Base-by-base conservation (phyloP, 768 basidiomycete species). In the Podaxis sp. region DNA sequence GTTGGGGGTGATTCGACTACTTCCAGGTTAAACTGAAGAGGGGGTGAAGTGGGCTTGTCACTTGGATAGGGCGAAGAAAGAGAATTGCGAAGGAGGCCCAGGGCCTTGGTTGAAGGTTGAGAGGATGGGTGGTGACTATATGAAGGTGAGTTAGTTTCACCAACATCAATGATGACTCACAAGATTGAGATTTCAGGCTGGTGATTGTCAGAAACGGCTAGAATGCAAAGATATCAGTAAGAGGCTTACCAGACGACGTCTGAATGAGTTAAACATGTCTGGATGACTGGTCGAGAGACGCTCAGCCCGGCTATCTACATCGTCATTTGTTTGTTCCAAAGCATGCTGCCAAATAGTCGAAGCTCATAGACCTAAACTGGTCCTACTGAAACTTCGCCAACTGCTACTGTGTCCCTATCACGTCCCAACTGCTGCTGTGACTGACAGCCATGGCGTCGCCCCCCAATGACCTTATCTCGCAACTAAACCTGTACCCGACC, bases 11-110 rank as follows among this genome's bases (percentile, higher is more conserved):
- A 79, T 69, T 91, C 89, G 49, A 93, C 76, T 26, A 93, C 85
- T 59, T 90, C 86, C 19, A 93, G 83, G 61, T 88, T 80, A 76
- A 90, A 93, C 12, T 82, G 73, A 15, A 93, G 82, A 0, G 91
- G 87, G 2, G 78, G 71, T 0, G 78, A 78, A 3, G 74, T 68
- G 0, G 79, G 67, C 17, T 78, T 81, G 6, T 72, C 73, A 0
- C 84, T 79, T 9, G 91, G 90, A 69, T 88, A 93, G 0, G 90
- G 83, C 0, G 72, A 72, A 0, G 87, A 83, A 0, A 89, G 70
- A 0, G 91, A 82, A 0, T 83, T 75, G 4, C 83, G 82, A 11
- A 93, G 79, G 17, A 91, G 73, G 1, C 75, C 76, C 4, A 93
- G 77, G 0, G 90, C 88, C 68, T 83, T 80, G 13, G 67, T 78